Base-by-base conservation (phyloP, 257 asterid species). In the Solanum ossicruentum region DNA sequence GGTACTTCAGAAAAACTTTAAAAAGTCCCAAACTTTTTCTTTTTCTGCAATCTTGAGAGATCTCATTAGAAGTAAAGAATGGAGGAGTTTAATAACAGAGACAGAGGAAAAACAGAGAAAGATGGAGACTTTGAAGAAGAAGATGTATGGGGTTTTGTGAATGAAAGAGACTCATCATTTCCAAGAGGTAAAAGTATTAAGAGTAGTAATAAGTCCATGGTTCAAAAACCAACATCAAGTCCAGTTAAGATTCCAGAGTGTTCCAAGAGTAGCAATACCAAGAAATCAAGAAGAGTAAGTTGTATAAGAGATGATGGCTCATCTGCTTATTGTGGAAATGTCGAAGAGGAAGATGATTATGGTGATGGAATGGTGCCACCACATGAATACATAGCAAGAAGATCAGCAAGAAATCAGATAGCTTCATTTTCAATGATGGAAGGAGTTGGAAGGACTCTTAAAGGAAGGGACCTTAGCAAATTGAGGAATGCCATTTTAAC, bases 341-440 rank as follows among this genome's bases (percentile, higher is more conserved):
- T 26, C 49, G 55, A 1, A 7, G 83, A 45, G 1, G 85, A 57
- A 0, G 87, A 83, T 0, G 91, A 82, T 0, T 91, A 84, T 15
- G 89, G 51, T 10, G 91, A 81, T 8, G 90, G 88, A 5, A 78
- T 88, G 89, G 69, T 90, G 8, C 94, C 93, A 47, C 98, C 97
- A 1, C 98, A 94, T 89, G 93, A 89, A 43, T 81, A 89, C 63
- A 55, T 93, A 39, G 92, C 94, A 0, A 87, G 91, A 60, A 91
- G 94, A 88, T 28, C 86, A 0, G 92, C 93, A 0, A 63, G 87
- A 5, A 87, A 83, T 10, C 90, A 89, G 57, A 70, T 92, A 10
- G 93, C 91, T 78, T 88, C 95, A 0, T 93, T 54, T 83, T 92
- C 98, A 10, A 92, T 94, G 98, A 90, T 91, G 83, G 97, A 93